A percentile compares a stretch with the other conserved stretches of the same genome.
phyloP scores from a whole-genome alignment of 345 rosid species.

The Bruguiera sexangula region DNA sequence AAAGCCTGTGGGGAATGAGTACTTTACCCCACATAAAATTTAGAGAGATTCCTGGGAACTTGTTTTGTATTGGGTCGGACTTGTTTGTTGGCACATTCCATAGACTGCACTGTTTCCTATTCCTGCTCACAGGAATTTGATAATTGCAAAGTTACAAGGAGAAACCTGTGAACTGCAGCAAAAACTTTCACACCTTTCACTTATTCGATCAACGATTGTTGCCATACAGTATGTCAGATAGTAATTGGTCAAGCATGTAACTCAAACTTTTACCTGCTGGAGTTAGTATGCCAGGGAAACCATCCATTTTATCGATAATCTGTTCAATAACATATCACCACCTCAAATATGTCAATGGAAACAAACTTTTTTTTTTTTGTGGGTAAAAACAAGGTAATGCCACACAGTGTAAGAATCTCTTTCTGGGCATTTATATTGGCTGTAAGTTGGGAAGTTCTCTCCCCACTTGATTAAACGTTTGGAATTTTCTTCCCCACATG shows the following conservation, averaged over 20 bases:
- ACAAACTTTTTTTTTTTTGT: no score
- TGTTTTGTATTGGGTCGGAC: constrained; percentile 33
- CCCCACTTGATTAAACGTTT: background rate
- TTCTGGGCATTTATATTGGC: constrained; percentile 4
- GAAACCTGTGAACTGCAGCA: constrained; percentile 21
- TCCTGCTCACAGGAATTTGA: constrained; percentile 25
- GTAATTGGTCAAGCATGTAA: constrained; percentile 22
- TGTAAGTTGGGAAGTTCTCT: background rate
- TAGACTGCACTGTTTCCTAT: constrained; percentile 21
- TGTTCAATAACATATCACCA: no score
- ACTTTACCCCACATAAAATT: constrained; percentile 7
- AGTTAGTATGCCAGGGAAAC: no score
- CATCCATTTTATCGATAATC: no score
- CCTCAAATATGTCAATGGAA: no score
- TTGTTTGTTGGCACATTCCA: constrained; percentile 23
- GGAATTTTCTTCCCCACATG: background rate
- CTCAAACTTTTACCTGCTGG: constrained; percentile 9
- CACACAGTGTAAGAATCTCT: no score
- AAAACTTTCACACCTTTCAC: constrained; percentile 33
- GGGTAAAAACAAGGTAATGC: no score
- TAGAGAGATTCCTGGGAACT: constrained; percentile 7
- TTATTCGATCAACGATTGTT: constrained; percentile 40
- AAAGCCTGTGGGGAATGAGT: background rate
- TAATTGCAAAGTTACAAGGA: constrained; percentile 41
- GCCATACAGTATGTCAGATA: constrained; percentile 22